phyloP scores from a whole-genome alignment of 257 asterid genomes.

The Penstemon newberryi region DNA sequence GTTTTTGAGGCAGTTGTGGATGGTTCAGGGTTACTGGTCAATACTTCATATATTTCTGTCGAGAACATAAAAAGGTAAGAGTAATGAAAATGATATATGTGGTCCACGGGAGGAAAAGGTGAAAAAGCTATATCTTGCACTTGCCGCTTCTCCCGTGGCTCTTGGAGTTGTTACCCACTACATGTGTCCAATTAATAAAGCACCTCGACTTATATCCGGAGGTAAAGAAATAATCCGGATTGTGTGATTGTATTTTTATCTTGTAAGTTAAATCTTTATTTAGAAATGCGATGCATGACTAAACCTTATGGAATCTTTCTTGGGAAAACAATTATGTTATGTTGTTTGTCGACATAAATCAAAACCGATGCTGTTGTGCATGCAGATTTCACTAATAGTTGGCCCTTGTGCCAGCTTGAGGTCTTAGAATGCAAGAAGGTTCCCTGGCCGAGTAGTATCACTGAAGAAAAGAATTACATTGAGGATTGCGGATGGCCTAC shows the following conservation, averaged over 20 bases:
- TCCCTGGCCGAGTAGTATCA: constrained; percentile 65
- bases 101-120: constrained; percentile 76
- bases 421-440: constrained; percentile 85
- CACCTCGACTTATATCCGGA: constrained; percentile 82
- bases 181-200: constrained; percentile 87
- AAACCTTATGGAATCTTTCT: neutral
- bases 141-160: constrained; percentile 82
- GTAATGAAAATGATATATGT: constrained; percentile 6
- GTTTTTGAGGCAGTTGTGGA: neutral
- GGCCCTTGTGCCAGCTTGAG: constrained; percentile 92
- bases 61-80: constrained; percentile 3
- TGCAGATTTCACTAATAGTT: constrained; percentile 62
- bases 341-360: neutral
- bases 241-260: constrained; percentile 3
- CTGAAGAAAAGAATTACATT: constrained; percentile 44
- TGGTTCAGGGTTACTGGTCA: neutral
- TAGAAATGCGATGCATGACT: constrained; percentile 5
- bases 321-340: neutral
- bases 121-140: constrained; percentile 89
- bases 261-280: neutral
- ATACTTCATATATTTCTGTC: neutral
- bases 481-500: constrained; percentile 80
- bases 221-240: constrained; percentile 39
- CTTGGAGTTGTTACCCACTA: constrained; percentile 77
- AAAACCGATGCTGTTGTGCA: constrained; percentile 23